phyloP scores from a whole-genome alignment of 2,329 filamentous ascomycete genomes.

The Pezicula carpinea region DNA sequence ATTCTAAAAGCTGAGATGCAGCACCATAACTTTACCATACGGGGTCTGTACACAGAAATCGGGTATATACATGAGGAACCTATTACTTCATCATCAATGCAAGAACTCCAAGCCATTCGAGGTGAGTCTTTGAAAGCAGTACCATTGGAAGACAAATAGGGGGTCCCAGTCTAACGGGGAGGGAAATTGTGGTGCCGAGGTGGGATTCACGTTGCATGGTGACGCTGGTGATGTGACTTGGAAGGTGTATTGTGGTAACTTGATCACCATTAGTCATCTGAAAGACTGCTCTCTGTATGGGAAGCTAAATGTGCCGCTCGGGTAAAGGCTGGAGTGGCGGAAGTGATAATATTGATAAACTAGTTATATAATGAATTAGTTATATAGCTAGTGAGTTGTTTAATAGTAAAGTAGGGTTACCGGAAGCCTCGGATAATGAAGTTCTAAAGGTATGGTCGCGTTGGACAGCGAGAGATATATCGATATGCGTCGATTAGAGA shows the following conservation, averaged over 20 bases:
- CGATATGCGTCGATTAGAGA: too few species aligned
- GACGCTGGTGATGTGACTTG: not conserved
- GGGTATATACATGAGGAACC: not conserved
- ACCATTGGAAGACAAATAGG: not conserved
- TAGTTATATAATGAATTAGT: too few species aligned
- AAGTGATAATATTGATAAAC: too few species aligned
- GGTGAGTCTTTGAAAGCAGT: not conserved
- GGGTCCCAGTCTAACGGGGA: not conserved
- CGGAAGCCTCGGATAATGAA: too few species aligned
- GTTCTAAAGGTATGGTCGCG: too few species aligned
- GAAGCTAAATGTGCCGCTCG: not conserved
- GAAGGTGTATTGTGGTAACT: not conserved
- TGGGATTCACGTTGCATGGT: not conserved
- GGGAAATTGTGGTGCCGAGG: not conserved
- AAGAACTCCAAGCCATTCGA: not conserved
- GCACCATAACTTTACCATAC: not conserved
- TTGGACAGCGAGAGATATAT: too few species aligned
- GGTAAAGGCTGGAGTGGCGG: too few species aligned
- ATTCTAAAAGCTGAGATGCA: not conserved
- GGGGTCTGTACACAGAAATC: not conserved
- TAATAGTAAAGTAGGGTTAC: too few species aligned
- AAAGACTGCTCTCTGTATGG: not conserved
- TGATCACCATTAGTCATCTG: not conserved
- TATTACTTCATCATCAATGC: not conserved
- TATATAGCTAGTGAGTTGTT: too few species aligned